Evolutionary conservation across 495 filamentous ascomycete species (phyloP).

Genomic region (Penicillium alfredii): DNA sequence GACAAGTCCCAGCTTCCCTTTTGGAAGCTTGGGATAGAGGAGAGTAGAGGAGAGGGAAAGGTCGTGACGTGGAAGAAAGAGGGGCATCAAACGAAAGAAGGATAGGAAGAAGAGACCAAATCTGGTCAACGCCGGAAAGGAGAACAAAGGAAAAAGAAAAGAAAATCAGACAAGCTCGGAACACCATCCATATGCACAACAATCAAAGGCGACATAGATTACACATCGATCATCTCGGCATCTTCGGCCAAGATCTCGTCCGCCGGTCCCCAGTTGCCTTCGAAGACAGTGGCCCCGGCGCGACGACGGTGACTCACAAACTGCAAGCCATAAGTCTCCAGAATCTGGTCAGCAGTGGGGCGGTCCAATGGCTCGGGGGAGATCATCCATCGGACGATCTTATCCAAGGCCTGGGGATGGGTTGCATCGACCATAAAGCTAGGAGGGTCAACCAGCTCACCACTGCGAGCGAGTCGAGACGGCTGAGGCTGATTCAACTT

Average conservation of each 20-base stretch:
- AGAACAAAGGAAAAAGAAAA: slow-evolving; percentile 32
- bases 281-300: slow-evolving; percentile 83
- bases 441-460: slow-evolving; percentile 71
- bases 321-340: slow-evolving; percentile 58
- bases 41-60: slow-evolving; percentile 14
- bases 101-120: slow-evolving; percentile 9
- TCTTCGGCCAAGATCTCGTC: slow-evolving; percentile 65
- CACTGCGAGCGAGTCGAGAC: slow-evolving; percentile 38
- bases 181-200: slow-evolving; percentile 40
- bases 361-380: slow-evolving; percentile 64
- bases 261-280: slow-evolving; percentile 90
- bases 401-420: slow-evolving; percentile 69
- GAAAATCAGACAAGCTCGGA: slow-evolving; percentile 25
- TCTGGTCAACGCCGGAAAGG: slow-evolving; percentile 27
- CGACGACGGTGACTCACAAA: slow-evolving; percentile 72
- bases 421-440: slow-evolving; percentile 73
- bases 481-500: slow-evolving; percentile 24
- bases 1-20: slow-evolving; percentile 21
- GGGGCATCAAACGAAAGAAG: slow-evolving; percentile 12
- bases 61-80: slow-evolving; percentile 21
- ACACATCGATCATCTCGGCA: slow-evolving; percentile 70
- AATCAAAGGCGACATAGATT: slow-evolving; percentile 30
- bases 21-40: slow-evolving; percentile 20
- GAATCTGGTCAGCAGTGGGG: slow-evolving; percentile 66
- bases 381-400: slow-evolving; percentile 86